Base-by-base conservation (phyloP, 2,329 filamentous ascomycete genomes). In the Teratosphaeria destructans region DNA sequence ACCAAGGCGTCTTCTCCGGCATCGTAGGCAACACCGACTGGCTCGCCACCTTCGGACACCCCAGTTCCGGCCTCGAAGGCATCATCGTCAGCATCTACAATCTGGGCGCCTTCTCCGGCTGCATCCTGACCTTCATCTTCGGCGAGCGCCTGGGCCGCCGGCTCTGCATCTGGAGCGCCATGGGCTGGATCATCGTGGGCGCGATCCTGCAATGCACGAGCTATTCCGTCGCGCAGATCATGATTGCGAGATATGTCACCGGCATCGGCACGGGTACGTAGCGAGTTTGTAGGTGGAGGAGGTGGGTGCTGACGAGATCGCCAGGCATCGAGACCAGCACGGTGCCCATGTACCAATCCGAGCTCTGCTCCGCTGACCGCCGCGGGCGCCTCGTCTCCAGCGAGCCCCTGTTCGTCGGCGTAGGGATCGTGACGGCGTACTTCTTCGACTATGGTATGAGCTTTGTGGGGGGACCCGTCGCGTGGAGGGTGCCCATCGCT, bases 401-500 rank as follows among this genome's bases (percentile, higher is more conserved):
- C 1, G 71, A 73, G 55, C 69, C 70, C 10, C 63, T 72, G 2
- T 72, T 73, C 53, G 70, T 73, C 0, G 71, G 71, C 7, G 68
- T 73, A 5, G 71, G 71, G 3, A 68, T 71, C 39, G 70, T 72
- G 3, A 70, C 71, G 35, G 60, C 66, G 5, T 73, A 71, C 60
- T 70, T 70, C 62, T 71, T 71, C 59, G 71, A 73, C 49, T 72
- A 71, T 57, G 71, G 71, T 7, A 75, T 76, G 69, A 67, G 65
- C n/a, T 76, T 68, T 43, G 71, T 74, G 11, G 64, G 69, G n/a
- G 77, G 77, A 2, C 69, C 71, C 3, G 72, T 78, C 14, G 75
- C 74, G 3, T 80, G 78, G 78, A 67, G 78, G 16, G 64, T 80
- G 0, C 78, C 78, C 0, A 75, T 79, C 52, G 76, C 75, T 4